phyloP scores from a whole-genome alignment of 164 flowering plant species.

The Piper betle region DNA sequence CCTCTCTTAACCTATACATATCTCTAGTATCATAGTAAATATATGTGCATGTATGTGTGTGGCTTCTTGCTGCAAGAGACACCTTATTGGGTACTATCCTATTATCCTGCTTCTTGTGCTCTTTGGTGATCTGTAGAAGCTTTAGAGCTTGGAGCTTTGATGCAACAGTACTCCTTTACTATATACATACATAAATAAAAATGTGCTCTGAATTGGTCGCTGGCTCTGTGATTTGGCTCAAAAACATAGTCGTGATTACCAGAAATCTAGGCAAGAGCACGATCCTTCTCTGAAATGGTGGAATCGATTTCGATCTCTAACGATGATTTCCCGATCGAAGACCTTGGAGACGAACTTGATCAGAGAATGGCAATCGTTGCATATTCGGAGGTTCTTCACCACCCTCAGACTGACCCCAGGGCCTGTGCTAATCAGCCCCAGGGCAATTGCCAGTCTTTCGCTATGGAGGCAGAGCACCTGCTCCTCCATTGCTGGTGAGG shows the following conservation, averaged over 20 bases:
- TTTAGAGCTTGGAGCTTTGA: too few relatives aligned
- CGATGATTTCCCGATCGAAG: conserved; percentile 9
- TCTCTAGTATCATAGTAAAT: background rate
- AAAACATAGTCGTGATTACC: conserved; percentile 3
- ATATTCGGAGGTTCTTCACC: conserved; percentile 14
- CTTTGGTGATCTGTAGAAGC: too few relatives aligned
- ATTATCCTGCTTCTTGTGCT: background rate
- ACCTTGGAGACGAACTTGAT: conserved; percentile 9
- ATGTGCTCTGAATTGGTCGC: too few relatives aligned
- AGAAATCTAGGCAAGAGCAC: conserved; percentile 12
- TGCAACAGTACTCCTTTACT: too few relatives aligned
- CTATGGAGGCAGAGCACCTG: conserved; percentile 7
- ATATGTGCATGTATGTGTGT: too few relatives aligned
- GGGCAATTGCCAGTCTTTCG: conserved; percentile 13
- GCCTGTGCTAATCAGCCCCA: conserved; percentile 12
- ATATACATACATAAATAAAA: too few relatives aligned
- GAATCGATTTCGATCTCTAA: conserved; percentile 13
- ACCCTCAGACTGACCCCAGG: conserved; percentile 7
- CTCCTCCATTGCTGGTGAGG: conserved; percentile 6
- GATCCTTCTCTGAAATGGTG: conserved; percentile 11
- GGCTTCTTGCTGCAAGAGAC: background rate
- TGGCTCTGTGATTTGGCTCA: too few relatives aligned
- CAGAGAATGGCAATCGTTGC: conserved; percentile 13
- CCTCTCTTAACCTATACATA: background rate
- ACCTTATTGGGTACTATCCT: background rate